Conservation (phyloP, 1,139 yeast genomes). For the Suhomyces chickasaworum region DNA sequence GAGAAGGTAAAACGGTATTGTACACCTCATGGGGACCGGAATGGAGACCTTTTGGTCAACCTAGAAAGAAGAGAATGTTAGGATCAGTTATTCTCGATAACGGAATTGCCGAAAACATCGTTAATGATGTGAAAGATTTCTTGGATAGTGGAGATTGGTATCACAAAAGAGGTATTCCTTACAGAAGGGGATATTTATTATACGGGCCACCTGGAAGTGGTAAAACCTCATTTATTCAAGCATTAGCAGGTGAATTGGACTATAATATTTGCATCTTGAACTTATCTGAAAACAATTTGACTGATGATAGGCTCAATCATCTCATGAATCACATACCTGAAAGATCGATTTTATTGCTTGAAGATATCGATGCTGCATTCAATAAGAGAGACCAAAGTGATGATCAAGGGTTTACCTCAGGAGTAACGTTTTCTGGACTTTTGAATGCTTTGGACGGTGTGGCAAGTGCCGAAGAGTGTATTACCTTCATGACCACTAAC, state of each 20-base stretch:
- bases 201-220: slow-evolving; percentile 99
- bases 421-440: slow-evolving; percentile 93
- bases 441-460: slow-evolving; percentile 96
- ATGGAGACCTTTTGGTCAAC: slow-evolving; percentile 98
- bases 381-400: slow-evolving; percentile 74
- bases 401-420: slow-evolving; percentile 75
- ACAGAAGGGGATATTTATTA: slow-evolving; percentile 88
- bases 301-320: slow-evolving; percentile 92
- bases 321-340: slow-evolving; percentile 96
- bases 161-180: slow-evolving; percentile 93
- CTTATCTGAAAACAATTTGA: slow-evolving; percentile 83
- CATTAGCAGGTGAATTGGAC: slow-evolving; percentile 94
- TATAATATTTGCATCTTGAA: slow-evolving; percentile 93
- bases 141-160: slow-evolving; percentile 86
- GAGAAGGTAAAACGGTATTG: slow-evolving; percentile 92
- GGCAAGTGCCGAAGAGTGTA: slow-evolving; percentile 96
- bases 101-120: slow-evolving; percentile 65
- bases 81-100: slow-evolving; percentile 85
- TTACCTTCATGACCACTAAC: slow-evolving; percentile 97
- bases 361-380: slow-evolving; percentile 96
- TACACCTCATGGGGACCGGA: slow-evolving; percentile 98
- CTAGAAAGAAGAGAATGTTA: slow-evolving; percentile 80
- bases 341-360: slow-evolving; percentile 78
- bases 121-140: slow-evolving; percentile 79
- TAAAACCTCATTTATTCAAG: slow-evolving; percentile 92